These are phyloP conservation scores for Teratosphaeria epicoccoides DNA, from an alignment of 2,329 filamentous ascomycete genomes.

Conservation along the genomic window DNA sequence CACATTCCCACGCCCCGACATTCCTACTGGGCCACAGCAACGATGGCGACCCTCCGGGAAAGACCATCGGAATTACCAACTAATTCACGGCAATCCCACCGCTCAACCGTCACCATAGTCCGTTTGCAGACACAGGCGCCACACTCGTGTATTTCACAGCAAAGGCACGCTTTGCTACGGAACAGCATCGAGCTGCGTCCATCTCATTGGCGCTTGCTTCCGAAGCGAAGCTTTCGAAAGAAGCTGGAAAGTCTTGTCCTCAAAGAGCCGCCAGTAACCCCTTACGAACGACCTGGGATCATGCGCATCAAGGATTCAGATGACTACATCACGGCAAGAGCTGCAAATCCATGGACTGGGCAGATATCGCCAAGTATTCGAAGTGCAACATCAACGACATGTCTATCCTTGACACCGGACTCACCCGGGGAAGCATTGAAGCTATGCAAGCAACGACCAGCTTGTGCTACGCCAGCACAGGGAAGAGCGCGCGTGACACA, in stretches of 20 bases:
- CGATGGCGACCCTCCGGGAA: neutral
- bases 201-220: conserved; percentile 9
- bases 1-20: neutral
- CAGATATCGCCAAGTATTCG: conserved; percentile 24
- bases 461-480: conserved; percentile 11
- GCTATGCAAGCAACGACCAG: conserved; percentile 8
- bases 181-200: conserved; percentile 11
- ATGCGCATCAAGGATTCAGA: conserved; percentile 27
- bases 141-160: conserved; percentile 3
- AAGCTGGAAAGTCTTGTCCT: conserved; percentile 12
- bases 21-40: neutral
- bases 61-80: conserved; percentile 5
- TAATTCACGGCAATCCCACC: conserved; percentile 8
- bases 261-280: conserved; percentile 6
- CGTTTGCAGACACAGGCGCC: conserved; percentile 5
- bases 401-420: conserved; percentile 16
- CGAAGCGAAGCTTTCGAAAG: conserved; percentile 6
- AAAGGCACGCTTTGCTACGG: neutral
- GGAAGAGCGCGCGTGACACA: conserved; percentile 9
- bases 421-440: conserved; percentile 23
- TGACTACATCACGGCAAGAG: conserved; percentile 27
- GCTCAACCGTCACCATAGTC: conserved; percentile 1
- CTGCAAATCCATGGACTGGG: conserved; percentile 25
- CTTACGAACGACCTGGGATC: conserved; percentile 4
- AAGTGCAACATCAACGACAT: conserved; percentile 11